Conservation (phyloP, 2,329 filamentous ascomycete species). For the Colletotrichum sp. region DNA sequence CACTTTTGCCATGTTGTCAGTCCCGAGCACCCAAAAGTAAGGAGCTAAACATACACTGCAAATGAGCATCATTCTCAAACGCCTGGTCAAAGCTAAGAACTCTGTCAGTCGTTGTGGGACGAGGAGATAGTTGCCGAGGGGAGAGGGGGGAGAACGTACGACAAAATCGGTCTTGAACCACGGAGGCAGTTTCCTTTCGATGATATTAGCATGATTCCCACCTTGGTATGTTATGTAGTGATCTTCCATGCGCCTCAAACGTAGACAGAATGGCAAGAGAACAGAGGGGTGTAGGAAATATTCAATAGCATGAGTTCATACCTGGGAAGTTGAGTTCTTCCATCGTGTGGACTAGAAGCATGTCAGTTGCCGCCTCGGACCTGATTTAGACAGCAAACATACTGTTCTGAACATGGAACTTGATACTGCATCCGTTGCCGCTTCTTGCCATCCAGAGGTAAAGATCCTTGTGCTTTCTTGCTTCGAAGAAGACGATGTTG, state of each 20-base stretch:
- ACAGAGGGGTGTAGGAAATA: conserved; percentile 42
- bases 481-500: conserved; percentile 76
- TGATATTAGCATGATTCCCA: conserved; percentile 43
- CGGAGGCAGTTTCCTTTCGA: conserved; percentile 74
- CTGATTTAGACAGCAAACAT: conserved; percentile 20
- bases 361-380: conserved; percentile 25
- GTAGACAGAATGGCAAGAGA: background rate
- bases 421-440: conserved; percentile 55
- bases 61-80: conserved; percentile 83
- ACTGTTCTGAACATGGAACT: conserved; percentile 81
- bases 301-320: conserved; percentile 69
- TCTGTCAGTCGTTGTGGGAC: background rate
- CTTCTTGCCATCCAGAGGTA: conserved; percentile 83
- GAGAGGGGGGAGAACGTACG: conserved; percentile 45
- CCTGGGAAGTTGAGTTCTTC: conserved; percentile 96
- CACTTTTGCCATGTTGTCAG: conserved; percentile 38
- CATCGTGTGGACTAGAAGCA: conserved; percentile 82
- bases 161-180: conserved; percentile 70
- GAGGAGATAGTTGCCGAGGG: background rate
- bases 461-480: conserved; percentile 90
- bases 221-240: background rate
- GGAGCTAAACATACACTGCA: conserved; percentile 44
- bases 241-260: background rate
- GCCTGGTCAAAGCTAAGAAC: conserved; percentile 74
- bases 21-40: background rate